Evolutionary conservation across 176 grass and related monocot genomes (phyloP).

Genomic region (Triticum aestivum): IWGSC_CS_RefSeq_v2.1 NC_057798.1:465930643-465931142

Average conservation of each 20-base stretch:
- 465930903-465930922: neutral
- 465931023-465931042: conserved; percentile 25
- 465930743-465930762: neutral
- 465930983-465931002: conserved; percentile 29
- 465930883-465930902: neutral
- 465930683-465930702: too few species aligned
- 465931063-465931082: conserved; percentile 31
- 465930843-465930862: neutral
- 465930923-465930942: conserved; percentile 14
- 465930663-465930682: too few species aligned
- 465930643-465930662: too few species aligned
- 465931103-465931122: conserved; percentile 20
- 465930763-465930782: neutral
- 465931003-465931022: conserved; percentile 34
- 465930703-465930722: too few species aligned
- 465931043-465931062: conserved; percentile 25
- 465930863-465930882: neutral
- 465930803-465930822: neutral
- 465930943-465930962: conserved; percentile 45
- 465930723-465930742: too few species aligned
- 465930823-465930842: neutral
- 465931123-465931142: neutral
- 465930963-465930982: conserved; percentile 49
- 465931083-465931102: conserved; percentile 34
- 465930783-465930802: neutral